Conservation (phyloP, 768 basidiomycete genomes). For the Boletus reticuloceps region DNA sequence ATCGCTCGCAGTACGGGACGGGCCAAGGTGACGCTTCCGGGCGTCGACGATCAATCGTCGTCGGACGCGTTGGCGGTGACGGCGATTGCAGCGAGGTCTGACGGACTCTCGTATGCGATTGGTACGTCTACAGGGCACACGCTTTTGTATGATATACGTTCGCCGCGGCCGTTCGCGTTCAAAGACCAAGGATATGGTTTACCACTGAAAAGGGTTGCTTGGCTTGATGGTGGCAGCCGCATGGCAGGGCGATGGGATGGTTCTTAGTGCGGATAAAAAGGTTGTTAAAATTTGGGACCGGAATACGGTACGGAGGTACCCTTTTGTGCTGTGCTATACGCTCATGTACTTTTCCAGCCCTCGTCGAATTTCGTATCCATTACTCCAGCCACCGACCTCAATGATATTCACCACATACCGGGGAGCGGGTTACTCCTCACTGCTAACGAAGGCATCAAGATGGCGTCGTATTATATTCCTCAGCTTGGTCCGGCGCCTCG, state of each 20-base stretch:
- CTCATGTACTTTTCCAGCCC: slow-evolving; percentile 49
- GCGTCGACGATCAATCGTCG: slow-evolving; percentile 34
- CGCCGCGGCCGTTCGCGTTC: slow-evolving; percentile 73
- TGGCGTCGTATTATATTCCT: slow-evolving; percentile 93
- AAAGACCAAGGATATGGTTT: slow-evolving; percentile 98
- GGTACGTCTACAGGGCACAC: slow-evolving; percentile 96
- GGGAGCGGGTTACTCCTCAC: slow-evolving; percentile 86
- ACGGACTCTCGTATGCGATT: slow-evolving; percentile 91
- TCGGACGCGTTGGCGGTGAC: slow-evolving; percentile 57
- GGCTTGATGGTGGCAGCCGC: slow-evolving; percentile 84
- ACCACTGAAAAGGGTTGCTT: slow-evolving; percentile 77
- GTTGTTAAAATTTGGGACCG: slow-evolving; percentile 98
- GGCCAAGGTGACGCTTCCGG: slow-evolving; percentile 27
- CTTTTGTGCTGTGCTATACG: neutral
- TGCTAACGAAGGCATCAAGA: slow-evolving; percentile 95
- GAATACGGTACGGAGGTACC: slow-evolving; percentile 55
- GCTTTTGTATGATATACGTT: slow-evolving; percentile 90
- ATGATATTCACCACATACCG: slow-evolving; percentile 87
- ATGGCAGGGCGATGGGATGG: slow-evolving; percentile 87
- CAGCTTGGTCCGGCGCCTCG: slow-evolving; percentile 94
- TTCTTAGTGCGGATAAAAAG: slow-evolving; percentile 93
- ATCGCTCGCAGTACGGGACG: slow-evolving; percentile 44
- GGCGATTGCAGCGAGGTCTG: slow-evolving; percentile 77
- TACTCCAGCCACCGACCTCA: slow-evolving; percentile 85
- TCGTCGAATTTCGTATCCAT: slow-evolving; percentile 87